Conservation (phyloP, 495 filamentous ascomycete species). For the Amniculicola lignicola region DNA sequence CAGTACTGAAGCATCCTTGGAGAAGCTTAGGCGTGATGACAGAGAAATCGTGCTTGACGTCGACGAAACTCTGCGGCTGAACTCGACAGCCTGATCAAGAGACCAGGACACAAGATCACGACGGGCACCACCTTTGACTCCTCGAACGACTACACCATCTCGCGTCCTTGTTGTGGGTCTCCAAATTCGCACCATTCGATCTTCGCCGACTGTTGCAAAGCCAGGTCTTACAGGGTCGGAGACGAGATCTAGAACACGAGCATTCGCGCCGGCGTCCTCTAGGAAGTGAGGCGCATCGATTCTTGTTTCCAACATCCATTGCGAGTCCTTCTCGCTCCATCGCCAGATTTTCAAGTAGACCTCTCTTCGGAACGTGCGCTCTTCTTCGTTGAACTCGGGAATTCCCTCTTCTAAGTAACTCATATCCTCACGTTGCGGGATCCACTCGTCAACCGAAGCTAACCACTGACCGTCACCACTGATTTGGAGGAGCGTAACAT, state of each 20-base stretch:
- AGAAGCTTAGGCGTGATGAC: slow-evolving; percentile 65
- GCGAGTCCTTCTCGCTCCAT: slow-evolving; percentile 58
- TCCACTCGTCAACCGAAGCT: slow-evolving; percentile 88
- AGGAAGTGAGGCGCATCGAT: slow-evolving; percentile 76
- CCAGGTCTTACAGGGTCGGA: slow-evolving; percentile 61
- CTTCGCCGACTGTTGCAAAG: slow-evolving; percentile 82
- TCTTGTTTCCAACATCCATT: slow-evolving; percentile 73
- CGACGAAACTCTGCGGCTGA: slow-evolving; percentile 39
- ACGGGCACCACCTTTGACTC: slow-evolving; percentile 39
- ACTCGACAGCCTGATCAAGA: slow-evolving; percentile 56
- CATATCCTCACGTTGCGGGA: slow-evolving; percentile 64
- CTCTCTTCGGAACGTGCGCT: slow-evolving; percentile 55
- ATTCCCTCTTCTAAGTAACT: slow-evolving; percentile 48
- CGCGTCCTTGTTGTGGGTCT: slow-evolving; percentile 60
- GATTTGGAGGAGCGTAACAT: slow-evolving; percentile 66
- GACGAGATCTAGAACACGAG: slow-evolving; percentile 65
- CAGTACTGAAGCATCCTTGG: slow-evolving; percentile 81
- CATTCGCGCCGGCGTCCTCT: slow-evolving; percentile 41
- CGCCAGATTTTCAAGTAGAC: slow-evolving; percentile 88
- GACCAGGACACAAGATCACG: slow-evolving; percentile 65
- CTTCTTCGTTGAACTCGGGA: slow-evolving; percentile 43
- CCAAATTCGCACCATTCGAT: slow-evolving; percentile 77
- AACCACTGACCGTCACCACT: slow-evolving; percentile 84
- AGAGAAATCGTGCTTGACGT: neutral
- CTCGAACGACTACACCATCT: slow-evolving; percentile 58